Evolutionary conservation across 371 early-diverging fungal species (phyloP).

Genomic region (Dichotomocladium elegans): DNA sequence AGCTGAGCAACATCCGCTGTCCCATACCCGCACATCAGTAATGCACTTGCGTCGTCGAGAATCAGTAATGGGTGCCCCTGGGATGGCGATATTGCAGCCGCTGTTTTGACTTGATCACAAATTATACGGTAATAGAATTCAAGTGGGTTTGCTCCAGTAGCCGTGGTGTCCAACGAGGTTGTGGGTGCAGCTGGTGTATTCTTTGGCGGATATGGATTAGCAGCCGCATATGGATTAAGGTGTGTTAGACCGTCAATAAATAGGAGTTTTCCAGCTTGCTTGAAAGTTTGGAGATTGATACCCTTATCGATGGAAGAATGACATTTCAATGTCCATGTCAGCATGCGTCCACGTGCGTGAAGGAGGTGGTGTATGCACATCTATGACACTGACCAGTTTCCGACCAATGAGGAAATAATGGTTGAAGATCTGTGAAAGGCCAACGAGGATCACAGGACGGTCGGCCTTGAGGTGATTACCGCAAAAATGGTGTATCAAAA

Average conservation of each 20-base stretch:
- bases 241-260: constrained; percentile 68
- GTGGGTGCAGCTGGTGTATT: constrained; percentile 37
- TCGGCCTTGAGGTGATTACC: constrained; percentile 59
- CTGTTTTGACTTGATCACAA: constrained; percentile 2
- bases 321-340: background rate
- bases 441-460: constrained; percentile 58
- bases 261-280: constrained; percentile 48
- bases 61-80: constrained; percentile 42
- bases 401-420: constrained; percentile 65
- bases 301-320: constrained; percentile 38
- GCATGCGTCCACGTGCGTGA: background rate
- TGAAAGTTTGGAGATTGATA: constrained; percentile 51
- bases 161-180: constrained; percentile 20
- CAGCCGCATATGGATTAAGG: constrained; percentile 39
- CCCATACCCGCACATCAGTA: constrained; percentile 53
- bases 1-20: constrained; percentile 40
- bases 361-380: too few relatives aligned
- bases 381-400: constrained; percentile 51
- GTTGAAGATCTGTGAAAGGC: constrained; percentile 61
- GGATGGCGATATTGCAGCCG: constrained; percentile 3
- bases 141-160: constrained; percentile 1
- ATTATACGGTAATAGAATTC: constrained; percentile 19
- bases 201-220: constrained; percentile 36
- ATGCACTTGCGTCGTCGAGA: constrained; percentile 60
- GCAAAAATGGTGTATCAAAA: constrained; percentile 69